Evolutionary conservation across 768 basidiomycete species (phyloP).

Genomic region (Leccinum incarnatum): DNA sequence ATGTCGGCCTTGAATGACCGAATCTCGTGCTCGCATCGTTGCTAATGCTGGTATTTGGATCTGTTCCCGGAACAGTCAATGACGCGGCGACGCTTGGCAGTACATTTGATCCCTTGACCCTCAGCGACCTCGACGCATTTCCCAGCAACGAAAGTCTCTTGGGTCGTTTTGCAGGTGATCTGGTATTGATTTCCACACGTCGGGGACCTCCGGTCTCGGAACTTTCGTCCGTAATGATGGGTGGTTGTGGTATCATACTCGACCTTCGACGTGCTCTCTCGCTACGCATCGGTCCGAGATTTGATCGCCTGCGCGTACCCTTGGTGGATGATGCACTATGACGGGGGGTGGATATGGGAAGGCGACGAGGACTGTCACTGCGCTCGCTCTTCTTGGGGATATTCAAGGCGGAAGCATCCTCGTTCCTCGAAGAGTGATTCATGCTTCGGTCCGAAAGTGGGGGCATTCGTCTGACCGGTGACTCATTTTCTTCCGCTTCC

Average conservation of each 20-base stretch:
- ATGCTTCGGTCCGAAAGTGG: slow-evolving; percentile 69
- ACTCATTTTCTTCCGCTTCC: slow-evolving; percentile 65
- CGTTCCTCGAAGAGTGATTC: slow-evolving; percentile 41
- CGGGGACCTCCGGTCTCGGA: slow-evolving; percentile 34
- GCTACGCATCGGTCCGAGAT: slow-evolving; percentile 69
- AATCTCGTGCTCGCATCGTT: slow-evolving; percentile 51
- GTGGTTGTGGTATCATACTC: slow-evolving; percentile 74
- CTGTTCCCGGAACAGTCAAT: slow-evolving; percentile 34
- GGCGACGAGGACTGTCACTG: slow-evolving; percentile 48
- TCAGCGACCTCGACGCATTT: slow-evolving; percentile 35
- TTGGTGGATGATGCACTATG: slow-evolving; percentile 35
- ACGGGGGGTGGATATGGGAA: slow-evolving; percentile 44
- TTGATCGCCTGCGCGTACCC: slow-evolving; percentile 59
- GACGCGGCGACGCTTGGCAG: slow-evolving; percentile 27
- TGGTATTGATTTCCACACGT: slow-evolving; percentile 40
- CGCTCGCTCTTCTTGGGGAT: slow-evolving; percentile 36
- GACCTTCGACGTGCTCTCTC: slow-evolving; percentile 76
- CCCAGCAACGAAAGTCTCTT: slow-evolving; percentile 58
- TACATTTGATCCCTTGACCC: slow-evolving; percentile 32
- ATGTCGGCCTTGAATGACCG: slow-evolving; percentile 45
- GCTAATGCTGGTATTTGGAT: slow-evolving; percentile 40
- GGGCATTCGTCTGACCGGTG: slow-evolving; percentile 27
- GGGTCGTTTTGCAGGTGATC: slow-evolving; percentile 58
- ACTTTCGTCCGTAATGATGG: slow-evolving; percentile 42
- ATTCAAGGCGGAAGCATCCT: slow-evolving; percentile 22